Conservation (phyloP, 2,329 filamentous ascomycete genomes). For the Fusarium humuli region DNA sequence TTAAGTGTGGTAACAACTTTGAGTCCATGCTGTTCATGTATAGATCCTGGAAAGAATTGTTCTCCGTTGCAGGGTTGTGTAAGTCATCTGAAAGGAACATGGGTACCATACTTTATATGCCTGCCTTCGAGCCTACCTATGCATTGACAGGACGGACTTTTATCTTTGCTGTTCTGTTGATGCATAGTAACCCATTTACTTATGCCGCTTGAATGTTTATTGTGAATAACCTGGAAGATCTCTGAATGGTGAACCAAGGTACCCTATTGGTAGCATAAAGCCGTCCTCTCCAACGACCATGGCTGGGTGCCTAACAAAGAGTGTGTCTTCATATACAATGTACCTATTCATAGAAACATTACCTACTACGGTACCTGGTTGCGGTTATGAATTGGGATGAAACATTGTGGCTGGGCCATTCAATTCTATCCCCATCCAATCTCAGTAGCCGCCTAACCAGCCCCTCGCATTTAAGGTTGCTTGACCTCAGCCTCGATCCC, state of each 20-base stretch:
- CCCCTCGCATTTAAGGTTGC: conserved; percentile 15
- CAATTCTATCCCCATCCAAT: background rate
- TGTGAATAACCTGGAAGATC: background rate
- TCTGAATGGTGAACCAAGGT: background rate
- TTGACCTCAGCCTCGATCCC: conserved; percentile 9
- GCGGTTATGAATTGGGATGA: background rate
- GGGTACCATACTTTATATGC: background rate
- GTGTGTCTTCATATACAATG: background rate
- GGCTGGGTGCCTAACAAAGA: background rate
- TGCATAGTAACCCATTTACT: background rate
- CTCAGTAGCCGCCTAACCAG: conserved; percentile 2
- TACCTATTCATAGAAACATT: background rate
- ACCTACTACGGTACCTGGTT: background rate
- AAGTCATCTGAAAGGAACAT: background rate
- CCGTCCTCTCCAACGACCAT: too few species aligned
- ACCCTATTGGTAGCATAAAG: too few species aligned
- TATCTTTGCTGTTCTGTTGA: background rate
- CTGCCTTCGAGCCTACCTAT: background rate
- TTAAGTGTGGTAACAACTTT: too few species aligned
- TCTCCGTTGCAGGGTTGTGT: background rate
- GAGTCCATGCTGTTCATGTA: background rate
- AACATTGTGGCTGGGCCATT: conserved; percentile 5
- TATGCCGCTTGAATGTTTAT: background rate
- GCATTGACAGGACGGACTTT: background rate
- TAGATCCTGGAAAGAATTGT: background rate